Evolutionary conservation across 805 yeast genomes (phyloP).

Genomic region (Saccharomyces mikatae): DNA sequence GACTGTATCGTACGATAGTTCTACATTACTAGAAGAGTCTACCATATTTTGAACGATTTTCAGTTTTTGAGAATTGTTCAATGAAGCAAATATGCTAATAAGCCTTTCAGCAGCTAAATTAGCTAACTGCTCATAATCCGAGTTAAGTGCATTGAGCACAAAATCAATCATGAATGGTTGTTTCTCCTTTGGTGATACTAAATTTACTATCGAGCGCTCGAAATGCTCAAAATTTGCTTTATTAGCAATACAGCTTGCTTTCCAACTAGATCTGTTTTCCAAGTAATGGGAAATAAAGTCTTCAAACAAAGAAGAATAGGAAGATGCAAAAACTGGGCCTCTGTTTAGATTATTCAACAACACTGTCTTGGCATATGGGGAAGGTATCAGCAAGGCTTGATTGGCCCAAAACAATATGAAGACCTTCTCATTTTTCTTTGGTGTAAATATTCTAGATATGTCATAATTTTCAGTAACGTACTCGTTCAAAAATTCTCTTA

Average conservation of each 20-base stretch:
- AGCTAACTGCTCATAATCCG: conserved; percentile 37
- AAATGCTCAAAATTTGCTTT: conserved; percentile 46
- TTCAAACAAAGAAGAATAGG: conserved; percentile 42
- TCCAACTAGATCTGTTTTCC: conserved; percentile 39
- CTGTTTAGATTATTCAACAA: conserved; percentile 41
- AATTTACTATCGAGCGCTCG: conserved; percentile 49
- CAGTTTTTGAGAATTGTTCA: conserved; percentile 52
- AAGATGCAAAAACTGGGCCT: conserved; percentile 17
- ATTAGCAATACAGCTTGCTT: conserved; percentile 36
- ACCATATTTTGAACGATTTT: conserved; percentile 52
- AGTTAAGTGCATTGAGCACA: conserved; percentile 45
- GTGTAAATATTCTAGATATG: conserved; percentile 36
- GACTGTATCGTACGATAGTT: conserved; percentile 43
- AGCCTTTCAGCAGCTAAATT: conserved; percentile 45
- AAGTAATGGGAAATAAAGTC: conserved; percentile 40
- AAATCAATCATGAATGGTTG: conserved; percentile 51
- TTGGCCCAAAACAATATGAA: conserved; percentile 58
- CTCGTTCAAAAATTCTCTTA: conserved; percentile 36
- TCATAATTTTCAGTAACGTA: conserved; percentile 45
- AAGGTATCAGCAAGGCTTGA: conserved; percentile 47
- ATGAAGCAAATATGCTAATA: conserved; percentile 43
- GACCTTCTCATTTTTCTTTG: conserved; percentile 51
- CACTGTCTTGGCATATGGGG: conserved; percentile 50
- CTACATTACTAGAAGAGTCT: conserved; percentile 41
- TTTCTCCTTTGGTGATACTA: conserved; percentile 57